Conservation (phyloP, 441 rosid genomes). For the Biscutella laevigata region DNA sequence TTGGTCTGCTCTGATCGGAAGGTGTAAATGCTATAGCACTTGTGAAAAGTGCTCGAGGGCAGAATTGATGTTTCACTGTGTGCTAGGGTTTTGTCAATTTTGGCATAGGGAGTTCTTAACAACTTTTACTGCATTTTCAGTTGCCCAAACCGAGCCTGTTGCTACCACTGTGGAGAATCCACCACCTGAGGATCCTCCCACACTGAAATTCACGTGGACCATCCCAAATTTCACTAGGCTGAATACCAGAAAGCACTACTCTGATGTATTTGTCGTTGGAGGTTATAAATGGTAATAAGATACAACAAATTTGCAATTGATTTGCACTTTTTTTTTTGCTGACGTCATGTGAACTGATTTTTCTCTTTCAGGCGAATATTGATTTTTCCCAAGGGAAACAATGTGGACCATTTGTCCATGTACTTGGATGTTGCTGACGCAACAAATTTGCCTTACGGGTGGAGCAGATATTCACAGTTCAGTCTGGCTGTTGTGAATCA, state of each 20-base stretch:
- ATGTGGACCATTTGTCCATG: constrained; percentile 89
- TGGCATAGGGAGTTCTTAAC: constrained; percentile 9
- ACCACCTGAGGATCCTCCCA: constrained; percentile 71
- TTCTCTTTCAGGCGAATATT: constrained; percentile 62
- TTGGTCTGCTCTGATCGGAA: background rate
- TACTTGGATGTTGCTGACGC: constrained; percentile 92
- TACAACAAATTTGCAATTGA: background rate
- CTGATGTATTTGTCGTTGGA: constrained; percentile 66
- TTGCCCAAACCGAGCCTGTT: constrained; percentile 53
- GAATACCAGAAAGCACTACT: constrained; percentile 79
- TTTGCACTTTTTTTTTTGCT: background rate
- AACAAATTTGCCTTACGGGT: constrained; percentile 61
- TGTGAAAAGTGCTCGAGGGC: constrained; percentile 19
- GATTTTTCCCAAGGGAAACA: constrained; percentile 90
- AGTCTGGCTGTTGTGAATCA: constrained; percentile 81
- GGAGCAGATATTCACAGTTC: constrained; percentile 92
- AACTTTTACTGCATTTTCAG: constrained; percentile 27
- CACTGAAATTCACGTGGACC: constrained; percentile 73
- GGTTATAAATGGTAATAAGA: constrained; percentile 71
- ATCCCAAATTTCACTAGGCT: constrained; percentile 63
- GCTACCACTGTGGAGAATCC: constrained; percentile 59
- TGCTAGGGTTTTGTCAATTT: constrained; percentile 29
- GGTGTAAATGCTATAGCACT: constrained; percentile 19
- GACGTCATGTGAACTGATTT: constrained; percentile 3
- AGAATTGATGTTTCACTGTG: constrained; percentile 15